Evolutionary conservation across 1,139 yeast species (phyloP), one percentile per base, ranked within the genome.

Genomic region (Debaryomyces nepalensis): DNA sequence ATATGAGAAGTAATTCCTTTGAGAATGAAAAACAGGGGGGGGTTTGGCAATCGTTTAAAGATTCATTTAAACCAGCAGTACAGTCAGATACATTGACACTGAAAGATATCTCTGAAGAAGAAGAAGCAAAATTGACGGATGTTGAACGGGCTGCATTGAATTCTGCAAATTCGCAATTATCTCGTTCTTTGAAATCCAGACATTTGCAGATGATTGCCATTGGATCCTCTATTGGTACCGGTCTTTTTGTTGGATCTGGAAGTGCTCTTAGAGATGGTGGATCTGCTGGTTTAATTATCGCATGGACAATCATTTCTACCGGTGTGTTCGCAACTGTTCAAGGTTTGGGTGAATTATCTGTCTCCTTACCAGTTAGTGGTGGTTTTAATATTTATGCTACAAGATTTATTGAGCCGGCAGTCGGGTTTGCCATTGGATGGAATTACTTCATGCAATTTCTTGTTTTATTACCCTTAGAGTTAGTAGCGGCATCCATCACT

Each of bases 141-240:
- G 53, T 69, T 33, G 72, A 70, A 47, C 63, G 53, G 42, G 70
- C 71, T 37, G 69, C 69, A 40, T 41, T 61, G 16, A 65, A 60
- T 29, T 58, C 75, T 0, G 71, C 75, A 20, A 66, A 68, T 46
- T 66, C 76, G 23, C 71, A 66, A 37, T 62, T 72, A 37, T 58
- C 66, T 21, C 55, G 74, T 49, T 59, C 58, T 24, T 59, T 69
- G 43, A 66, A 64, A 43, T 50, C 67, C 6, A 52, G 73, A 47
- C 72, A 65, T 41, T 51, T 67, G 40, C 78, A 82, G 53, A 78
- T 84, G 84, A 86, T 89, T 49, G 87, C 95, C 29, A 73, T 88
- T 39, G 96, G 95, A 14, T 87, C 95, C 15, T 85, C 91, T 50
- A 84, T 88, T 43, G 96, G 96, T 4, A 66, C 75, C 1, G 77